Evolutionary conservation across 345 rosid species (phyloP).

Genomic region (Camelina neglecta): DNA sequence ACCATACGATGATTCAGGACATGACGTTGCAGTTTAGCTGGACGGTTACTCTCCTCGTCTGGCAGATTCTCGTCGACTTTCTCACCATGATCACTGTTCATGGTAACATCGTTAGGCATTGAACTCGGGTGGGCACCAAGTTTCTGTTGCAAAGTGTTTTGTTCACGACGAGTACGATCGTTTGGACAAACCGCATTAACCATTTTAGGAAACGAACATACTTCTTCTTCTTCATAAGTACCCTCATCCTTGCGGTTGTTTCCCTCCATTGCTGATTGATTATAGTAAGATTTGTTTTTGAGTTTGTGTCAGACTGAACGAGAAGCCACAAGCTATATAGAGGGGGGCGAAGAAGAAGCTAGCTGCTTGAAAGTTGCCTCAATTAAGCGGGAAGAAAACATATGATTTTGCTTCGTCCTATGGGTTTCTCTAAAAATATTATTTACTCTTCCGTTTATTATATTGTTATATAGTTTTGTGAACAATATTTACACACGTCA

Average conservation of each 20-base stretch:
- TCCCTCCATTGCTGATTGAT: conserved; percentile 24
- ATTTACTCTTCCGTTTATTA: background rate
- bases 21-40: conserved; percentile 12
- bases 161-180: background rate
- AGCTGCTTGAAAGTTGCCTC: background rate
- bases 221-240: conserved; percentile 2
- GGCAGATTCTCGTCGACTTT: background rate
- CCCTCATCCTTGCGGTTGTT: background rate
- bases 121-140: conserved; percentile 22
- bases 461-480: background rate
- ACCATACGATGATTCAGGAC: conserved; percentile 26
- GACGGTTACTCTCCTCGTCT: conserved; percentile 2
- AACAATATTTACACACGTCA: background rate
- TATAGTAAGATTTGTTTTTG: background rate
- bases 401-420: conserved; percentile 13
- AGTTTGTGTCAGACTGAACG: conserved; percentile 10
- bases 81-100: background rate
- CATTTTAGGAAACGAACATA: conserved; percentile 5
- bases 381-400: conserved; percentile 18
- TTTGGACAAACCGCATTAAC: conserved; percentile 1
- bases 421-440: conserved; percentile 7
- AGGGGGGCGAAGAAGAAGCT: background rate
- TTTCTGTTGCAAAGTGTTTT: conserved; percentile 40
- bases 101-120: conserved; percentile 14
- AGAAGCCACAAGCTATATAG: conserved; percentile 14